Percentiles rank a stretch among this genome's conserved stretches.
Conservation (phyloP, 2,329 filamentous ascomycete genomes). For the Rhexocercosporidium sp. region DNA sequence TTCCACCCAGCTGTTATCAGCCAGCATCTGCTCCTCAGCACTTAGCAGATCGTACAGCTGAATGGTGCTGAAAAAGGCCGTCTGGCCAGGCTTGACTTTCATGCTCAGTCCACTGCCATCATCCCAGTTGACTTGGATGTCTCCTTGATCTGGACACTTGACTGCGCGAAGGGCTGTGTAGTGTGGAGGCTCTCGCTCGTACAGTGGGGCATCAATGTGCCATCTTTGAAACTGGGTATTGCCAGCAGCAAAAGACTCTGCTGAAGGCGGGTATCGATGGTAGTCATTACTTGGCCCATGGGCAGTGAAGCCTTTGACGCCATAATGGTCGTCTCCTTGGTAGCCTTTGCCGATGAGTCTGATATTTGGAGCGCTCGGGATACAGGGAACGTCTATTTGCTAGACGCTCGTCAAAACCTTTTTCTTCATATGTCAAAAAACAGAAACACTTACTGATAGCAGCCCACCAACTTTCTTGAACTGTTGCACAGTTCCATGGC, state of each 20-base stretch:
- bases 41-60: constrained; percentile 50
- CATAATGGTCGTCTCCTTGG: constrained; percentile 51
- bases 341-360: constrained; percentile 52
- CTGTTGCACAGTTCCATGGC: constrained; percentile 48
- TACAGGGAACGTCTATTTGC: constrained; percentile 43
- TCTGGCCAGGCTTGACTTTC: constrained; percentile 49
- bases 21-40: constrained; percentile 47
- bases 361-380: constrained; percentile 51
- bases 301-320: constrained; percentile 46
- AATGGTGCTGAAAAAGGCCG: constrained; percentile 50
- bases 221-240: constrained; percentile 53
- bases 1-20: constrained; percentile 52
- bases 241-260: constrained; percentile 46
- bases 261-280: constrained; percentile 43
- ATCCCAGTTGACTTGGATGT: constrained; percentile 49
- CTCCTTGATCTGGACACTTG: constrained; percentile 45
- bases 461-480: constrained; percentile 49
- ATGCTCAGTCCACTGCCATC: constrained; percentile 50
- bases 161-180: constrained; percentile 50
- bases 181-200: constrained; percentile 48
- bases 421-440: constrained; percentile 1
- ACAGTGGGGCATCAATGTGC: constrained; percentile 55
- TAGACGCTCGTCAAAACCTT: constrained; percentile 27
- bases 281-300: constrained; percentile 44
- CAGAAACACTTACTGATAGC: constrained; percentile 41